Evolutionary conservation across 352 stramenopile species (phyloP).

Genomic region (Aphanomyces invadans): DNA sequence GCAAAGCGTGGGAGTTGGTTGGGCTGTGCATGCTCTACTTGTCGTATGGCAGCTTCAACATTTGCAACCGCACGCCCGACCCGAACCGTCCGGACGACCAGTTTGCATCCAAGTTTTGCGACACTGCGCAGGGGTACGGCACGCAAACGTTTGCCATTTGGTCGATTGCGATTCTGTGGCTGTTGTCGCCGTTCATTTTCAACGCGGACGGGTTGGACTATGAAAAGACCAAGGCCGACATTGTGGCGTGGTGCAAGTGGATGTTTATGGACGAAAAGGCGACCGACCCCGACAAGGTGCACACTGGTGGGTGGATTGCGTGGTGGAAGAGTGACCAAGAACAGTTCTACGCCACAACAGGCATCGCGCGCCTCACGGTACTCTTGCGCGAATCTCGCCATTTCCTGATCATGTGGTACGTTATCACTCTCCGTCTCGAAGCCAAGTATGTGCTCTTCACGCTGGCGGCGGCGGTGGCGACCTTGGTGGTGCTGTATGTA

Average conservation of each 20-base stretch:
- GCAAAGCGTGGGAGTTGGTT: constrained; percentile 70
- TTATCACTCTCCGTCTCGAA: constrained; percentile 57
- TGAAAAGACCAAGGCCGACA: constrained; percentile 77
- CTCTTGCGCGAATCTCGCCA: constrained; percentile 68
- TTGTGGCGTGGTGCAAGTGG: constrained; percentile 63
- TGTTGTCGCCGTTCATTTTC: constrained; percentile 75
- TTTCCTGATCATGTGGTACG: constrained; percentile 81
- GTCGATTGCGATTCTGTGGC: constrained; percentile 63
- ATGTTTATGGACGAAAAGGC: constrained; percentile 71
- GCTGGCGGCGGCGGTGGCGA: constrained; percentile 44
- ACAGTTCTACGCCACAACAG: constrained; percentile 59
- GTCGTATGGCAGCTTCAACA: constrained; percentile 53
- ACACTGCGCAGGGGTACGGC: constrained; percentile 65
- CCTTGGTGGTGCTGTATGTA: constrained; percentile 46
- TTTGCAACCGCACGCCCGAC: constrained; percentile 29
- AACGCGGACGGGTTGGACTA: constrained; percentile 81
- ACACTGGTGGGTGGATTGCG: constrained; percentile 63
- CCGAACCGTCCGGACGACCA: constrained; percentile 41
- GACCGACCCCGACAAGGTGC: constrained; percentile 51
- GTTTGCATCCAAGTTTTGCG: constrained; percentile 51
- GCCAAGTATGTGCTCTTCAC: constrained; percentile 47
- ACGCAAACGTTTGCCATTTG: constrained; percentile 78
- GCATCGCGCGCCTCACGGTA: constrained; percentile 65
- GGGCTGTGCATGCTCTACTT: constrained; percentile 70
- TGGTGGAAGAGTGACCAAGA: constrained; percentile 78